Conservation (phyloP, 78 protist genomes). For the Dictyostelium brefeldianum region DNA sequence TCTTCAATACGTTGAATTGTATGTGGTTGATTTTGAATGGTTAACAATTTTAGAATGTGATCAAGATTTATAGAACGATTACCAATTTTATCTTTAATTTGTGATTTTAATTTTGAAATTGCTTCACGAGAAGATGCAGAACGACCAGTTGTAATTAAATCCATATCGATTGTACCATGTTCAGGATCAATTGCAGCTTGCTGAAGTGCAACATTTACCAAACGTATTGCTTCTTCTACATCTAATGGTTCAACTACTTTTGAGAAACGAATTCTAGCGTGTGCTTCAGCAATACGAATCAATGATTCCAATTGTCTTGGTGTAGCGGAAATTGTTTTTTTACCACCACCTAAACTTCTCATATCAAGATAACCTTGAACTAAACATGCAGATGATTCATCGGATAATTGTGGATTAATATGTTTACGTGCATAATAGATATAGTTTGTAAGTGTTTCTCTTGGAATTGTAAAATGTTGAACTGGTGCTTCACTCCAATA, state of each 20-base stretch:
- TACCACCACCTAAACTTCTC: conserved; percentile 84
- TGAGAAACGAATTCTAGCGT: conserved; percentile 73
- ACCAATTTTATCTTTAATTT: neutral
- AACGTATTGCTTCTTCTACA: conserved; percentile 94
- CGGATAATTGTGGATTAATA: conserved; percentile 90
- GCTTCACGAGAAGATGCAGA: conserved; percentile 28
- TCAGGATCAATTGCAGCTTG: conserved; percentile 96
- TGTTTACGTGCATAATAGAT: conserved; percentile 92
- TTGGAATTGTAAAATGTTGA: conserved; percentile 16
- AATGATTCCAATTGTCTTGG: conserved; percentile 99
- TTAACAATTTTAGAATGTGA: neutral
- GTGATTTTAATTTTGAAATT: neutral
- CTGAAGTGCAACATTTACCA: conserved; percentile 91
- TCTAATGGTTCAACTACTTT: conserved; percentile 90
- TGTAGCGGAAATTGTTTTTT: conserved; percentile 96
- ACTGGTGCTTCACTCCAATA: conserved; percentile 65
- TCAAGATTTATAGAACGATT: neutral
- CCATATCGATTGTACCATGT: conserved; percentile 97
- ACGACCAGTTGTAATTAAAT: conserved; percentile 88
- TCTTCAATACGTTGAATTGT: neutral
- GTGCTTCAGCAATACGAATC: conserved; percentile 95
- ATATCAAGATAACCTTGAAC: conserved; percentile 88
- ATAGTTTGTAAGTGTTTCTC: conserved; percentile 79
- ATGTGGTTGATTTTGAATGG: neutral
- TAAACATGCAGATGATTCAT: conserved; percentile 90